Base-by-base conservation (phyloP, 331 rosid genomes). In the Quercus lobata region DNA sequence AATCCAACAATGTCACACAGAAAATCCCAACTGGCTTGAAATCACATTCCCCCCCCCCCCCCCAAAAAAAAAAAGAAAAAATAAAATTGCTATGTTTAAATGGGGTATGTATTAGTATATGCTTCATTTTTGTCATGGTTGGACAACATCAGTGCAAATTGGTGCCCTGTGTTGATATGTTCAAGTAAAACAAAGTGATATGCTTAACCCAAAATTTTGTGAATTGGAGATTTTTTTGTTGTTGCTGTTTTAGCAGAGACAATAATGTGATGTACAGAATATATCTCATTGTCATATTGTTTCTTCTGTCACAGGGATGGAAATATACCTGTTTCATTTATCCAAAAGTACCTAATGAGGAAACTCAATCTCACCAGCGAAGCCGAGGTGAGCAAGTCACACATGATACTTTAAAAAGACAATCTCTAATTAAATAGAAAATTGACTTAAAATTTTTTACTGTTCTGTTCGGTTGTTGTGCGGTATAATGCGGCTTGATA, bases 261-360 rank as follows among this genome's bases (percentile, higher is more conserved):
- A 62, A 27, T 12, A 5, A 27, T 27, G 4, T 6, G 63, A 49
- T 24, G 53, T n/a, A 11, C 19, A 29, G 44, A 8, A 74, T 18
- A 10, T 57, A 34, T 29, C 69, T 56, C 14, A 11, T 56, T 49
- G 54, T 21, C 54, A 77, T 78, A 3, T 83, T 73, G 24, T 68
- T 85, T 78, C 37, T 78, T 78, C 78, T 77, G 76, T 79, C 69
- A 60, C 90, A 92, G 98, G 83, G 86, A 94, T 79, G 90, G 91
- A 56, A 84, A 57, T 55, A 58, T 88, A 66, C 82, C 91, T 1
- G 89, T 90, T 72, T 90, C 86, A 3, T 82, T 72, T 69, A 72
- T 90, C 75, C 90, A 87, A 62, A 82, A 86, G 73, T 88, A 93
- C 76, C 46, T 92, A n/a, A 80, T 77, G 87, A 83, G 65, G 86